Conservation (phyloP, 495 filamentous ascomycete species). For the Margaritispora aquatica region DNA sequence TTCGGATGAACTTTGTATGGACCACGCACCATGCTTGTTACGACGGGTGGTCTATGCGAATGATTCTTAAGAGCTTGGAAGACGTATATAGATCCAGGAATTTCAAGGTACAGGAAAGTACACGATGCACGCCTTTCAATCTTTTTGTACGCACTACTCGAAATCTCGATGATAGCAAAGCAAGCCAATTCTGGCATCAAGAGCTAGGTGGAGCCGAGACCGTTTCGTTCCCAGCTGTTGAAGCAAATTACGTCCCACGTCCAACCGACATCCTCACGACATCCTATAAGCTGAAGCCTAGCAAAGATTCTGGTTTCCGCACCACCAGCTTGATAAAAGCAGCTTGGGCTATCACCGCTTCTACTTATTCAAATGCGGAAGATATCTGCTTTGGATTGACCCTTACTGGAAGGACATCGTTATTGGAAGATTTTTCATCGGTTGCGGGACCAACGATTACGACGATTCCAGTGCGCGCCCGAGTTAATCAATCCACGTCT, state of each 20-base stretch:
- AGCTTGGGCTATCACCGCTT: slow-evolving; percentile 32
- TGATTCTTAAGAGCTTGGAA: slow-evolving; percentile 29
- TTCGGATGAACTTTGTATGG: slow-evolving; percentile 39
- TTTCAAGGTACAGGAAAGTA: too few species aligned
- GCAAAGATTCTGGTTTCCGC: neutral
- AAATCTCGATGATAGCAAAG: neutral
- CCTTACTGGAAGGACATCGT: neutral
- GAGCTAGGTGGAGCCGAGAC: neutral
- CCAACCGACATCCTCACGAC: neutral
- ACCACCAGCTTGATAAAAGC: slow-evolving; percentile 22
- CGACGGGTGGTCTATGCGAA: slow-evolving; percentile 58
- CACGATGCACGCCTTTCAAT: neutral
- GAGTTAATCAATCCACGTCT: slow-evolving; percentile 53
- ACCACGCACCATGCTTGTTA: slow-evolving; percentile 64
- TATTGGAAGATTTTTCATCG: neutral
- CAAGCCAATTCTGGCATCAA: neutral
- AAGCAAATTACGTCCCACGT: neutral
- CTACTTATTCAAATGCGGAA: neutral
- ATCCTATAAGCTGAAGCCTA: neutral
- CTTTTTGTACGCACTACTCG: neutral
- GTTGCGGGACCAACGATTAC: slow-evolving; percentile 3
- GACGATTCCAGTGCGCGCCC: slow-evolving; percentile 8
- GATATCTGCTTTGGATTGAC: slow-evolving; percentile 35
- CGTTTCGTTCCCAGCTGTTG: neutral
- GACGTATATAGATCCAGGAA: too few species aligned